A percentile compares a stretch with the other conserved stretches of the same genome.
Conservation (phyloP, 495 filamentous ascomycete genomes). For the Penicillium lagena region DNA sequence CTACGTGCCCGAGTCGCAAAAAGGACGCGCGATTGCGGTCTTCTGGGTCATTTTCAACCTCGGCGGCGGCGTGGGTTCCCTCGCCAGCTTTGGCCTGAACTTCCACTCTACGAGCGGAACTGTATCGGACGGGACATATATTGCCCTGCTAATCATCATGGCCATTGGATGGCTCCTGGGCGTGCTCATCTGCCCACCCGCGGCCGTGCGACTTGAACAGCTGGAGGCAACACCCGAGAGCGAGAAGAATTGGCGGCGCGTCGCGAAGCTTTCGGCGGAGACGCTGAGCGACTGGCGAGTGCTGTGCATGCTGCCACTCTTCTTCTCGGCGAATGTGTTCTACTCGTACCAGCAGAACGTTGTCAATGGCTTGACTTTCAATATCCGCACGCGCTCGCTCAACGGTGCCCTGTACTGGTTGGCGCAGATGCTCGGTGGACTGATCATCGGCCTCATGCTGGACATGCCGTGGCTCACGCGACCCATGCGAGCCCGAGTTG, state of each 20-base stretch:
- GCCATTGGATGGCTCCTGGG: slow-evolving; percentile 38
- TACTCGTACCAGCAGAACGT: slow-evolving; percentile 68
- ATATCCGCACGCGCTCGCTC: slow-evolving; percentile 41
- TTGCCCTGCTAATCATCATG: slow-evolving; percentile 42
- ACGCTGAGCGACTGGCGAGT: slow-evolving; percentile 34
- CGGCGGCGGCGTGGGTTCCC: slow-evolving; percentile 42
- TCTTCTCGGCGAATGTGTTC: slow-evolving; percentile 68
- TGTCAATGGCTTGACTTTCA: slow-evolving; percentile 43
- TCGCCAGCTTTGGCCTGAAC: slow-evolving; percentile 44
- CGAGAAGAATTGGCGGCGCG: slow-evolving; percentile 27
- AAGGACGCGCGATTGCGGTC: slow-evolving; percentile 43
- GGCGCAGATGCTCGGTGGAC: slow-evolving; percentile 46
- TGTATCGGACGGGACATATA: slow-evolving; percentile 43
- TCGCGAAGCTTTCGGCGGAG: slow-evolving; percentile 50
- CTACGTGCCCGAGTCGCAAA: slow-evolving; percentile 41
- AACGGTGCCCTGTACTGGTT: slow-evolving; percentile 50
- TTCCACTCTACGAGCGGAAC: slow-evolving; percentile 37
- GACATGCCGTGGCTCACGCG: slow-evolving; percentile 36
- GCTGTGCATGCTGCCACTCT: slow-evolving; percentile 43
- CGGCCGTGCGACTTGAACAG: slow-evolving; percentile 41
- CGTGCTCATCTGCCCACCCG: slow-evolving; percentile 46
- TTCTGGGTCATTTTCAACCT: slow-evolving; percentile 55
- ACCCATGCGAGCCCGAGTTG: slow-evolving; percentile 32
- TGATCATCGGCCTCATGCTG: slow-evolving; percentile 43
- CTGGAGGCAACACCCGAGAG: slow-evolving; percentile 14